Evolutionary conservation across 495 filamentous ascomycete species (phyloP), one percentile per base, ranked within the genome.

Genomic region (Penicillium herquei): DNA sequence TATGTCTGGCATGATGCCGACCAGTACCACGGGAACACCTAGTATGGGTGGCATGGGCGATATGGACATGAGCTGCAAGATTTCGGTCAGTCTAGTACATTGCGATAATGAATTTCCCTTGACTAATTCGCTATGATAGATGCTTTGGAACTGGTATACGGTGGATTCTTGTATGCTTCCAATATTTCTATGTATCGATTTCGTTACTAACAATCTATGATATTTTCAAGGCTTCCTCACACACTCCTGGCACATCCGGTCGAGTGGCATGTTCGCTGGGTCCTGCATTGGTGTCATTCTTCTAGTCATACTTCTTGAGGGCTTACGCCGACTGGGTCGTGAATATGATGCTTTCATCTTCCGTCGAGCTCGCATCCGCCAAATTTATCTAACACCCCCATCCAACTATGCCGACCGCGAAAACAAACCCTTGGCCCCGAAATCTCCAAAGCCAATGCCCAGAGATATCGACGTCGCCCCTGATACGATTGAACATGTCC

Each of bases 131-230:
- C 39, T n/a, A 3, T 16, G 44, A 6, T 31, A 84, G 83, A 92
- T 90, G 87, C 69, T 89, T 2, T 90, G 87, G 87, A 90, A 92
- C 62, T 90, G 87, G 87, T 71, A 86, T 55, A 87, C 84, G 0
- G 70, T 89, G 34, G 81, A 88, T 66, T 63, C 84, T 1, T 92
- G 86, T 79, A 68, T 7, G 69, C 13, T 21, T 10, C 14, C 37
- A 26, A 14, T 9, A 33, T 52, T 11, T 16, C 39, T 18, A 39
- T 32, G 26, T 31, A 34, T n/a, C 34, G 42, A 45, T 18, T 56
- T 33, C 30, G 33, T 26, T 26, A 26, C 21, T 26, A 26, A 26
- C 21, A 62, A 62, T 18, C 49, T 14, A 51, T 7, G 9, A 10
- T 33, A 41, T 6, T n/a, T 6, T 46, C 14, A 35, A 81, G 75